Evolutionary conservation across 1,284 basidiomycete genomes (phyloP).

Genomic region (Ganoderma leucocontextum): DNA sequence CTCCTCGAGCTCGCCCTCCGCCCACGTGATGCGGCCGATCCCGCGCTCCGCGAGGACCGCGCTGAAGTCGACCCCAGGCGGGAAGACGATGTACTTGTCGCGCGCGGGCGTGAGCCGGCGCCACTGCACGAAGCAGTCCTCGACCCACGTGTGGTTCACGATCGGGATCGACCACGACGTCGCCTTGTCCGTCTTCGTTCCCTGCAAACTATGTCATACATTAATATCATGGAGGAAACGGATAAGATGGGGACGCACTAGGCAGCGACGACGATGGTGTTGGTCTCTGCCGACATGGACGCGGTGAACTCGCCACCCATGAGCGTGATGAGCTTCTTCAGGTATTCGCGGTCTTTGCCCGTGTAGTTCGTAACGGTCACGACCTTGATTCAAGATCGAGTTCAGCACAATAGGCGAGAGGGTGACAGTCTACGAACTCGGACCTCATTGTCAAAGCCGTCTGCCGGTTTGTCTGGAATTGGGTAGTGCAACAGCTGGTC

Average conservation of each 20-base stretch:
- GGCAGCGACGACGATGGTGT: slow-evolving; percentile 86
- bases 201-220: slow-evolving; percentile 57
- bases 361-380: slow-evolving; percentile 92
- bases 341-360: slow-evolving; percentile 83
- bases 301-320: slow-evolving; percentile 86
- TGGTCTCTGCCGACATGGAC: slow-evolving; percentile 72
- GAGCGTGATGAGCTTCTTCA: slow-evolving; percentile 80
- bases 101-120: slow-evolving; percentile 63
- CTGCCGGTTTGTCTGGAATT: slow-evolving; percentile 51
- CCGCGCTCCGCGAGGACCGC: slow-evolving; percentile 63
- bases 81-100: slow-evolving; percentile 74
- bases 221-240: background rate
- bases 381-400: slow-evolving; percentile 48
- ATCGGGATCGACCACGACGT: slow-evolving; percentile 84
- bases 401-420: background rate
- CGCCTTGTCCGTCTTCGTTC: slow-evolving; percentile 81
- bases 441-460: slow-evolving; percentile 50
- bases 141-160: slow-evolving; percentile 90
- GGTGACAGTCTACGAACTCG: slow-evolving; percentile 21
- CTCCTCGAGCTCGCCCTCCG: slow-evolving; percentile 42
- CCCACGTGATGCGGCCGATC: slow-evolving; percentile 46
- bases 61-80: slow-evolving; percentile 73
- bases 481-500: slow-evolving; percentile 72
- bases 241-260: slow-evolving; percentile 55
- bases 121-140: slow-evolving; percentile 88